Conservation (phyloP, 495 filamentous ascomycete species). For the Neurospora tetraspora region DNA sequence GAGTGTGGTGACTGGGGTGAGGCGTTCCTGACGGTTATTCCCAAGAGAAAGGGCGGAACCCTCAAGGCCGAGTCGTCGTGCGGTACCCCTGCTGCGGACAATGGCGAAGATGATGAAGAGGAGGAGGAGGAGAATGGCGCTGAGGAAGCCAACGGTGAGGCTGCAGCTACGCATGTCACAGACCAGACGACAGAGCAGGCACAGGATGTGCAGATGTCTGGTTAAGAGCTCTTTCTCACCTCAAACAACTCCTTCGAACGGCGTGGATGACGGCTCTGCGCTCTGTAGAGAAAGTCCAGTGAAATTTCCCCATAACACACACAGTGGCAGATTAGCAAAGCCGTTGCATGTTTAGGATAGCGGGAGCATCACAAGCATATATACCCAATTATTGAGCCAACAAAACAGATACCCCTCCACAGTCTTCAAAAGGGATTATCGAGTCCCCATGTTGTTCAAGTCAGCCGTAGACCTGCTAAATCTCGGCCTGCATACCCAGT, state of each 20-base stretch:
- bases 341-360: neutral
- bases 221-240: neutral
- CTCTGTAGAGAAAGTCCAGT: neutral
- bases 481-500: neutral
- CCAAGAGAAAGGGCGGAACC: conserved; percentile 69
- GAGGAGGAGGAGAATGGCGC: conserved; percentile 17
- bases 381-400: neutral
- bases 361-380: neutral
- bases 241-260: neutral
- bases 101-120: conserved; percentile 15
- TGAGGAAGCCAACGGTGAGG: conserved; percentile 11
- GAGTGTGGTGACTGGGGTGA: conserved; percentile 80
- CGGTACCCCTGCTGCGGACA: conserved; percentile 8
- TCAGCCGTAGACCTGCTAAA: neutral
- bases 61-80: conserved; percentile 21
- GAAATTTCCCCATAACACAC: neutral
- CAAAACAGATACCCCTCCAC: neutral
- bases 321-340: neutral
- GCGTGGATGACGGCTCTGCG: neutral
- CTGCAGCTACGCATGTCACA: neutral
- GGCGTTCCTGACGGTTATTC: conserved; percentile 79
- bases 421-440: neutral
- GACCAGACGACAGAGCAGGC: conserved; percentile 1
- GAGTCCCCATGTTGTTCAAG: neutral
- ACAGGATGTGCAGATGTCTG: neutral